Evolutionary conservation across 257 asterid genomes (phyloP).

Genomic region (Solanum pimpinellifolium): DNA sequence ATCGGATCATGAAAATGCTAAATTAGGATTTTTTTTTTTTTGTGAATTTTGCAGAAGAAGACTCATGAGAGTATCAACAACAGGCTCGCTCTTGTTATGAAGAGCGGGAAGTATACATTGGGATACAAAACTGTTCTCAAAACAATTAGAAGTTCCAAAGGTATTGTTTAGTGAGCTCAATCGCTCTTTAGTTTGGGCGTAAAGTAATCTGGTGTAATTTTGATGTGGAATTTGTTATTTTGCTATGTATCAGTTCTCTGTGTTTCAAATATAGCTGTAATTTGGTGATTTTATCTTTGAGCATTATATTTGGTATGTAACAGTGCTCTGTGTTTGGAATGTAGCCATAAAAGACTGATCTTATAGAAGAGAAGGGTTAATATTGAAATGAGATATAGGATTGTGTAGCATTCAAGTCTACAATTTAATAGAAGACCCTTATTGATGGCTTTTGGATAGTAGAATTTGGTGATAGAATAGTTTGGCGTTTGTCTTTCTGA

Average conservation of each 20-base stretch:
- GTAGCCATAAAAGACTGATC: neutral
- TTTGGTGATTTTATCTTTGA: neutral
- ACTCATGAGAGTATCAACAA: conserved; percentile 74
- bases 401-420: neutral
- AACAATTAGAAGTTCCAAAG: conserved; percentile 41
- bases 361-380: neutral
- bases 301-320: neutral
- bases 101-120: conserved; percentile 58
- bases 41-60: conserved; percentile 44
- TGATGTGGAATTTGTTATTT: neutral
- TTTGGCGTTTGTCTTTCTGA: too few relatives aligned
- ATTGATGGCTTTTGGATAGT: neutral
- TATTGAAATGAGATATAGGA: neutral
- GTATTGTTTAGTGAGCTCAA: neutral
- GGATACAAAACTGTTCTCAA: conserved; percentile 53
- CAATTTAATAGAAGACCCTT: neutral
- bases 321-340: neutral
- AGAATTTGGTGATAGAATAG: neutral
- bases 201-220: neutral
- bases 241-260: neutral
- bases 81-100: conserved; percentile 72
- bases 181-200: neutral
- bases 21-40: neutral
- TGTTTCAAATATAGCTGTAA: neutral
- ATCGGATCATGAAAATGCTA: neutral